Evolutionary conservation across 495 filamentous ascomycete genomes (phyloP).

Genomic region (Neurospora sp.): DNA sequence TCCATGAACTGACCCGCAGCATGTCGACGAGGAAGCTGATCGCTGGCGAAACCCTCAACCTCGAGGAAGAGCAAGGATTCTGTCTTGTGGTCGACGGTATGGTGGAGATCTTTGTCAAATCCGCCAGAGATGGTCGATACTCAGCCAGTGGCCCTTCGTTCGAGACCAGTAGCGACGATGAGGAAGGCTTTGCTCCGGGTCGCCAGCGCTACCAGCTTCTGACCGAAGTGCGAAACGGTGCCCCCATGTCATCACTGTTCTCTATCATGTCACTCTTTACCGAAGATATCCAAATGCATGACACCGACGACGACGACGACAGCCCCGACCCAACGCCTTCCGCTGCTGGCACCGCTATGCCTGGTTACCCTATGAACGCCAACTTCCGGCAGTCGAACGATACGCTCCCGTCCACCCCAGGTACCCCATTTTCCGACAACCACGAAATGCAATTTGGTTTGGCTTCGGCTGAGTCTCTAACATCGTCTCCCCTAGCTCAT

Average conservation of each 20-base stretch:
- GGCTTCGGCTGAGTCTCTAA: constrained; percentile 16
- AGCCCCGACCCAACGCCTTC: constrained; percentile 17
- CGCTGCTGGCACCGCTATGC: constrained; percentile 11
- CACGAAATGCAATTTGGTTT: constrained; percentile 6
- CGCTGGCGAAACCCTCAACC: constrained; percentile 84
- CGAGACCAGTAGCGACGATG: constrained; percentile 50
- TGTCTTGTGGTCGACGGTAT: constrained; percentile 94
- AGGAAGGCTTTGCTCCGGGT: constrained; percentile 46
- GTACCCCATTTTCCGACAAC: constrained; percentile 28
- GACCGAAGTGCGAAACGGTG: constrained; percentile 96
- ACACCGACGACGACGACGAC: constrained; percentile 45
- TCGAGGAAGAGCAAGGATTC: constrained; percentile 97
- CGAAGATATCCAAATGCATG: constrained; percentile 76
- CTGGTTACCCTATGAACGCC: constrained; percentile 34
- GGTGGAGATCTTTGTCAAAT: constrained; percentile 98
- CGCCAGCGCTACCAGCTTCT: constrained; percentile 77
- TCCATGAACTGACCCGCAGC: constrained; percentile 91
- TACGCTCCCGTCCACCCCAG: constrained; percentile 20
- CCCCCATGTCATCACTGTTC: constrained; percentile 96
- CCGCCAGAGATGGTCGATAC: constrained; percentile 48
- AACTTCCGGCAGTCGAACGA: constrained; percentile 35
- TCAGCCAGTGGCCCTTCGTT: constrained; percentile 10
- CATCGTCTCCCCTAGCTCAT: constrained; percentile 12
- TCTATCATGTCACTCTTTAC: constrained; percentile 95
- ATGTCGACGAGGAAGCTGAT: constrained; percentile 97